A percentile compares a stretch with the other conserved stretches of the same genome.
Evolutionary conservation across 768 basidiomycete genomes (phyloP).

Genomic region (Hygrocybe punicea): DNA sequence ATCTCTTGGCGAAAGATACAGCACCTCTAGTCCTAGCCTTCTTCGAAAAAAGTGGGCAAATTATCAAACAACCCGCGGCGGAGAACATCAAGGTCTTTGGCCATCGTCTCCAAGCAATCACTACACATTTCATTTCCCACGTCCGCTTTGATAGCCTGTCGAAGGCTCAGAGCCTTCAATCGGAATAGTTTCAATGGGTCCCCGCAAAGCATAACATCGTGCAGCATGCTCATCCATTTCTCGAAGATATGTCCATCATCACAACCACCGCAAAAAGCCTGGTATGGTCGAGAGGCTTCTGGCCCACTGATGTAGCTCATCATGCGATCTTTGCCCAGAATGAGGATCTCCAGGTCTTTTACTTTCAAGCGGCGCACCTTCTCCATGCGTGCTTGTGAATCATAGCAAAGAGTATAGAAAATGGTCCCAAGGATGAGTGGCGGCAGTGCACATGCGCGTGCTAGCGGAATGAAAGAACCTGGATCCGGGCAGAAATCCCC

Average conservation of each 20-base stretch:
- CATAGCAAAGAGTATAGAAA: not conserved
- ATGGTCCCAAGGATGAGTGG: not conserved
- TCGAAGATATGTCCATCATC: not conserved
- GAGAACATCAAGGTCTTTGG: not conserved
- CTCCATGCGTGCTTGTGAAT: not conserved
- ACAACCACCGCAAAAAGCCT: no score
- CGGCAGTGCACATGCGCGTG: constrained; percentile 6
- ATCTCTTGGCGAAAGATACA: no score
- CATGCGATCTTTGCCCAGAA: constrained; percentile 1
- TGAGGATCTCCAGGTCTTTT: not conserved
- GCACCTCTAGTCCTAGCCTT: no score
- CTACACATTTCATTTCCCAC: not conserved
- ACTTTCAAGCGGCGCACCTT: not conserved
- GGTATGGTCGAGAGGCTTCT: no score
- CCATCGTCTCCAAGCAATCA: not conserved
- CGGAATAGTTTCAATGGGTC: not conserved
- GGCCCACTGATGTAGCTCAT: not conserved
- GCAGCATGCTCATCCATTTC: not conserved
- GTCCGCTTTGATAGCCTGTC: not conserved
- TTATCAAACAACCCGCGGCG: not conserved
- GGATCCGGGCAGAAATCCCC: constrained; percentile 4
- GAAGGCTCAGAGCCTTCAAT: not conserved
- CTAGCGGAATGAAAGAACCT: constrained; percentile 8
- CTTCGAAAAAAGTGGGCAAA: not conserved
- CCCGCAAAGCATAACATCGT: not conserved